Evolutionary conservation across 2,329 filamentous ascomycete species (phyloP).

Genomic region (Nigrospora osmanthi): DNA sequence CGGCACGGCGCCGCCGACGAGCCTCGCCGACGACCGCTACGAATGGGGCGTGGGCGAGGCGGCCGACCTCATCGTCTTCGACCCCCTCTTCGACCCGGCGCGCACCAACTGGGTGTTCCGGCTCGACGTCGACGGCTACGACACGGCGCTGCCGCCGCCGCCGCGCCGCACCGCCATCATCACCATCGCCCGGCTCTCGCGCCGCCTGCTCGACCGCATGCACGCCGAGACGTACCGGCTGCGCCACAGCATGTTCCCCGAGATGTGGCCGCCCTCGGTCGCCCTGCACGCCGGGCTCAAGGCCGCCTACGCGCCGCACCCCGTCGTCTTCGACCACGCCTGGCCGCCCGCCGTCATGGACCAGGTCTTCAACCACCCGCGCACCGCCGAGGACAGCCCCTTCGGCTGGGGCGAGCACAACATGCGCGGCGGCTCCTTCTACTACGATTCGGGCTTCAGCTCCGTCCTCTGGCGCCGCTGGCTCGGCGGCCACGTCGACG

Average conservation of each 20-base stretch:
- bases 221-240: conserved; percentile 44
- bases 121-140: conserved; percentile 49
- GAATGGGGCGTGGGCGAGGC: conserved; percentile 49
- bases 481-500: conserved; percentile 30
- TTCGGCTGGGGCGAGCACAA: conserved; percentile 59
- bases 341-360: conserved; percentile 53
- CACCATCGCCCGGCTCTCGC: conserved; percentile 43
- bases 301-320: conserved; percentile 56
- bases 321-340: conserved; percentile 56
- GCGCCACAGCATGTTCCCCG: conserved; percentile 50
- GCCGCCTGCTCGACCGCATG: conserved; percentile 46
- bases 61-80: conserved; percentile 52
- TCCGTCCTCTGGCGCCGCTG: conserved; percentile 55
- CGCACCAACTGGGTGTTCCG: conserved; percentile 49
- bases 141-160: conserved; percentile 36
- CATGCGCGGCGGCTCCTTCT: conserved; percentile 59
- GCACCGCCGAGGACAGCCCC: conserved; percentile 40
- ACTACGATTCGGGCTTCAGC: conserved; percentile 56
- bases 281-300: conserved; percentile 54
- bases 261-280: conserved; percentile 51
- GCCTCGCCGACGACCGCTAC: conserved; percentile 59
- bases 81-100: conserved; percentile 50
- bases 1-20: conserved; percentile 50
- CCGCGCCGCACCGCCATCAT: conserved; percentile 51
- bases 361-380: conserved; percentile 54